Base-by-base conservation (phyloP, 768 basidiomycete genomes). In the Panus rudis region DNA sequence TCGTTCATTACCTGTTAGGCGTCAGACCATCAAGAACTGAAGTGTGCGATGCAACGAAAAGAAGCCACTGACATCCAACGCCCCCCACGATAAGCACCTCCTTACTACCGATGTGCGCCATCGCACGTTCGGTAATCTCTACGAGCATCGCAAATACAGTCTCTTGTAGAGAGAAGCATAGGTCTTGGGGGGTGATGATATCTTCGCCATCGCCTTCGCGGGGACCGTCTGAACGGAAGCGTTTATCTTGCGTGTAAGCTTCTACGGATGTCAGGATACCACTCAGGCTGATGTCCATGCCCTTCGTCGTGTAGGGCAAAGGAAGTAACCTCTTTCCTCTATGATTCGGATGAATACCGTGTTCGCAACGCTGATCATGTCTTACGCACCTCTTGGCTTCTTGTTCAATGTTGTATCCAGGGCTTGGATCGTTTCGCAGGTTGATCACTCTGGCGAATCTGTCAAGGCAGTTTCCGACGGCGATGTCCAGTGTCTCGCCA, bases 401-500 rank as follows among this genome's bases (percentile, higher is more conserved):
- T 58, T 91, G 84, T 59, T 99, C 96, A 50, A 99, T 98, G 56
- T 98, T 99, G 56, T 91, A 92, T 25, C 96, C 96, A 0, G 96
- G 96, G 57, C 76, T 84, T 2, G 96, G 96, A 61, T 94, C 94
- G 58, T 99, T 99, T 58, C 87, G 86, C 32, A 99, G 68, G 47
- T 89, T 85, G 41, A 99, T 89, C 11, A 94, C 90, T 35, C 96
- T 72, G 2, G 96, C 96, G 56, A 99, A 99, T 8, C 96, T 83
- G 62, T 99, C 96, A 19, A 99, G 70, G 59, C 96, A 98, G 60
- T 99, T 99, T 27, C 96, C 96, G 25, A 98, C 92, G n/a, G 96
- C 96, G 44, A 99, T 98, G 58, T 99, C 96, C 42, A 99, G 74
- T 2, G 96, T 98, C 65, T 99, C 96, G 13, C 96, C 96, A 57